Evolutionary conservation across 306 rosid genomes (phyloP).

Genomic region (Cicer cuneatum): DNA sequence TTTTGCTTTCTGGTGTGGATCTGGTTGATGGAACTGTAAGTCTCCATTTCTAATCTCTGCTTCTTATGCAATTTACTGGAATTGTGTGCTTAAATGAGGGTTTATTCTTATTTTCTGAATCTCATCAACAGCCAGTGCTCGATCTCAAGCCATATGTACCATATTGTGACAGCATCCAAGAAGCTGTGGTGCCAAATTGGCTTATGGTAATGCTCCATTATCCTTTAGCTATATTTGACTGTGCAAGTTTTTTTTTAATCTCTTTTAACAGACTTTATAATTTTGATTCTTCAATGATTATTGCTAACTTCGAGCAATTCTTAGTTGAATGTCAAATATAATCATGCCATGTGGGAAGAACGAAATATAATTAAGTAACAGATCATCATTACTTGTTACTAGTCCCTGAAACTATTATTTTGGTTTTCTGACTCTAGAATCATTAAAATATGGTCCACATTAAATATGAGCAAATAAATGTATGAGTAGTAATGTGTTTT

Average conservation of each 20-base stretch:
- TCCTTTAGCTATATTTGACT: constrained; percentile 37
- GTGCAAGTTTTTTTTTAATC: not conserved
- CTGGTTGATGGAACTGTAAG: constrained; percentile 97
- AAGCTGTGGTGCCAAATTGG: constrained; percentile 86
- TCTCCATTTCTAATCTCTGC: constrained; percentile 45
- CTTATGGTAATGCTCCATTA: constrained; percentile 58
- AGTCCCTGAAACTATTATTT: constrained; percentile 34
- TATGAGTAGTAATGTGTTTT: constrained; percentile 19
- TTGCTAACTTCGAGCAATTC: constrained; percentile 12
- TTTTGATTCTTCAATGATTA: constrained; percentile 22
- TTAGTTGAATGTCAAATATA: constrained; percentile 22
- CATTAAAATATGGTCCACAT: constrained; percentile 16
- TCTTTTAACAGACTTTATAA: constrained; percentile 1
- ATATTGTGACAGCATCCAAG: constrained; percentile 73
- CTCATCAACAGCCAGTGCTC: constrained; percentile 78
- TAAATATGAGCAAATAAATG: constrained; percentile 20
- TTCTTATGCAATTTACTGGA: constrained; percentile 22
- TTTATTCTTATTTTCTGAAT: constrained; percentile 41
- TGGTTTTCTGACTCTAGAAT: constrained; percentile 32
- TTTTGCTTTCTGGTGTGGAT: constrained; percentile 90
- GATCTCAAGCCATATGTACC: constrained; percentile 95
- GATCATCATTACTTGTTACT: constrained; percentile 6
- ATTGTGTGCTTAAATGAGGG: not conserved
- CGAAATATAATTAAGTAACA: constrained; percentile 5
- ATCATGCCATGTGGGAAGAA: constrained; percentile 28